Evolutionary conservation across 345 rosid species (phyloP), one percentile per base, ranked within the genome.

Genomic region (Gossypium arboreum): DNA sequence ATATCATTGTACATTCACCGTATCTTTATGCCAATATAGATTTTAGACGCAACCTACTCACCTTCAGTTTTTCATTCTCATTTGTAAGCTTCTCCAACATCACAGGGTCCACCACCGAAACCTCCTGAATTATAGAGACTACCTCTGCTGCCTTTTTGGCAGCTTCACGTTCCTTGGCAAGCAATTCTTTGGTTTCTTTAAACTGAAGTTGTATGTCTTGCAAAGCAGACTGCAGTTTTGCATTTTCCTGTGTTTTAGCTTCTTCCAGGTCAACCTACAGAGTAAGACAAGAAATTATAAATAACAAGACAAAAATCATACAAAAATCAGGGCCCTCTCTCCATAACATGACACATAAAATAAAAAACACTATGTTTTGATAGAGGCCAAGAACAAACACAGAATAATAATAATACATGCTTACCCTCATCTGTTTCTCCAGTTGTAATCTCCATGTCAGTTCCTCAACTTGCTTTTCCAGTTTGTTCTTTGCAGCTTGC

Each of bases 381-480:
- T 56, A 17, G 45, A 69, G 17, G 11, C 60, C 47, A 27, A 69
- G 60, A 4, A 52, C 60, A 17, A 34, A 34, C 41, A 34, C 41
- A 34, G 41, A 34, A 5, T 34, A 34, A 34, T 34, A 34, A 34
- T 34, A 34, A 34, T 34, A 5, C 56, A 83, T 73, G 81, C 80
- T 84, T 81, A 93, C 99, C 80, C 98, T 89, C 90, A 93, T 87
- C 73, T 98, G 97, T 79, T 91, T 95, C 92, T 95, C 99, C 73
- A 95, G 86, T 80, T 95, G 99, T 54, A 93, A 83, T 83, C 97
- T 87, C 99, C 98, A 95, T 71, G 99, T 95, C 76, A 95, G 84
- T 74, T 95, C 99, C 79, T 95, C 99, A 80, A 95, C 99, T 85
- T 95, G 97, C 86, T 93, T 95, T 85, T 95, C 98, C 82, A 93